Evolutionary conservation across 768 basidiomycete species (phyloP), one percentile per base, ranked within the genome.

Genomic region (Coprinopsis marcescibilis): DNA sequence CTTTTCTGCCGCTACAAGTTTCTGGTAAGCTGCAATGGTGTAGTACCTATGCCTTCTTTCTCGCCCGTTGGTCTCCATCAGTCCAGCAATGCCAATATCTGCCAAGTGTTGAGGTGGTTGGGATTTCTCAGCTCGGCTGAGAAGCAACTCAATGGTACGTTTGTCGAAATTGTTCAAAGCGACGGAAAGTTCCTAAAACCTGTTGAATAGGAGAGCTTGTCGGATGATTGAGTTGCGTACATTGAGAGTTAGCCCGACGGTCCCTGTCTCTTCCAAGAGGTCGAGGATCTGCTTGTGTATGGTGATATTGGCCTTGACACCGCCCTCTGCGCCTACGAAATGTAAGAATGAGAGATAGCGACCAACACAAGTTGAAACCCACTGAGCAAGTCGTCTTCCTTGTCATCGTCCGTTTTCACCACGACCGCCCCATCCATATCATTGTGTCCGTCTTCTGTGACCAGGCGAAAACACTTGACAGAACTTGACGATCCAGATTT

Each of bases 1-100:
- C 6, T 77, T 75, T 62, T 92, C 87, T 36, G 71, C 69, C 2
- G 69, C 65, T 39, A 91, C 75, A 25, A 89, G 69, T 24, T 69
- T 61, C 24, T 70, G 75, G 63, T 88, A 95, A 24, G 81, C 78
- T 1, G 76, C 72, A 35, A 85, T 61, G 0, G 89, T 88, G 67
- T 80, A 93, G 59, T 90, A 90, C 52, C 90, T 76, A 60, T 90
- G 80, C 19, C 90, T 84, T 23, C 91, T 83, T 65, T 97, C 89
- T 27, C 91, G 80, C 3, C 89, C 89, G 52, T 75, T 72, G 1
- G 80, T 89, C 65, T 96, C 94, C 75, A 85, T 83, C 23, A 89
- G 62, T 29, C 81, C 77, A 17, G 76, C 75, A 41, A 89, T 76
- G 21, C 80, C 75, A 32, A 88, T 69, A 60, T 92, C 86, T 43